A percentile compares a stretch with the other conserved stretches of the same genome.
These are phyloP conservation scores for Polytrichum commune DNA, from an alignment of 225 moss, liverwort and hornwort species.

Conservation along the genomic window DNA sequence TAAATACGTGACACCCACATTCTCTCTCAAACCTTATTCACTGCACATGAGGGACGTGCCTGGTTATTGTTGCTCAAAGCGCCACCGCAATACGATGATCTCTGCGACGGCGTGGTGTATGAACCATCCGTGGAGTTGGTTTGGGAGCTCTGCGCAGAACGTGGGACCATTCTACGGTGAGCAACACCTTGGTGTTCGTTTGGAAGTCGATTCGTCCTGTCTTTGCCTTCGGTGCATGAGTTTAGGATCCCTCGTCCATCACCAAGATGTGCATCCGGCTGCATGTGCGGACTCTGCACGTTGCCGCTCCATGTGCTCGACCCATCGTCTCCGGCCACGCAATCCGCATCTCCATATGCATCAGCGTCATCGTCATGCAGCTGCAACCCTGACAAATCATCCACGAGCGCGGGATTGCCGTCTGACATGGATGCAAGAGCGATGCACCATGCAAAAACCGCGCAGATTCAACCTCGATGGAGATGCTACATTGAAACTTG, in stretches of 20 bases:
- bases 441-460: too few species aligned
- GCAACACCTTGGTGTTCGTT: background rate
- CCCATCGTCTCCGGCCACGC: background rate
- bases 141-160: slow-evolving; percentile 8
- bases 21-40: too few species aligned
- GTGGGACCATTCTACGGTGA: slow-evolving; percentile 1
- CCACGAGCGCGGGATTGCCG: background rate
- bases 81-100: background rate
- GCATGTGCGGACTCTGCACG: background rate
- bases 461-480: too few species aligned
- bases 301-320: background rate
- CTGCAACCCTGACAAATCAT: background rate
- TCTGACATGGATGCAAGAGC: slow-evolving; percentile 2
- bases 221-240: background rate
- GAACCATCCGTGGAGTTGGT: slow-evolving; percentile 13
- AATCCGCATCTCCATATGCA: background rate
- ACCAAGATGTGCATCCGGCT: background rate
- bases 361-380: background rate
- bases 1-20: too few species aligned
- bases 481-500: too few species aligned
- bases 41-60: background rate
- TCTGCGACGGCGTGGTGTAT: slow-evolving; percentile 8
- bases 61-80: slow-evolving; percentile 1
- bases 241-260: background rate
- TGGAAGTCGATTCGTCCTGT: background rate